phyloP scores from a whole-genome alignment of 176 grass and related monocot genomes.

The Puccinellia tenuiflora region DNA sequence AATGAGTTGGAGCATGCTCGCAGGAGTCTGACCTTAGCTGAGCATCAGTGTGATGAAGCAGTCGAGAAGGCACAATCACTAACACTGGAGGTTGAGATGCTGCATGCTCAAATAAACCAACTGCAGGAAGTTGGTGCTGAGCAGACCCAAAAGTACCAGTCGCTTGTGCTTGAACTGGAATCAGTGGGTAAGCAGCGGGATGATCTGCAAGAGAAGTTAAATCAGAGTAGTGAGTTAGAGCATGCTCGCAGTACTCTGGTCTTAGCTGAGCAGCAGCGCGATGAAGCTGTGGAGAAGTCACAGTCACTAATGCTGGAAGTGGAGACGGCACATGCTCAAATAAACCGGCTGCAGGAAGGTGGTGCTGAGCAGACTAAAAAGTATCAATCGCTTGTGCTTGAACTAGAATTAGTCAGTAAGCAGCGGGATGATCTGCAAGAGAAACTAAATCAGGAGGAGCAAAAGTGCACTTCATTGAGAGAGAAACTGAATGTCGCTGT shows the following conservation, averaged over 20 bases:
- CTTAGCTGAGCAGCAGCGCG: conserved; percentile 48
- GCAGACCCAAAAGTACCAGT: conserved; percentile 46
- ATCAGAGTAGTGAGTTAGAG: conserved; percentile 30
- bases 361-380: conserved; percentile 44
- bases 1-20: conserved; percentile 48
- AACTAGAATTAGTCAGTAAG: conserved; percentile 50
- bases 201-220: conserved; percentile 62
- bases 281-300: conserved; percentile 46
- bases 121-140: conserved; percentile 48
- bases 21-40: conserved; percentile 36
- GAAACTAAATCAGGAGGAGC: conserved; percentile 68
- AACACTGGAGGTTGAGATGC: conserved; percentile 48
- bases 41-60: conserved; percentile 51
- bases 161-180: conserved; percentile 58
- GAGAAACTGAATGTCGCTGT: conserved; percentile 96
- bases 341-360: conserved; percentile 50
- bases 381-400: conserved; percentile 43
- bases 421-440: conserved; percentile 64
- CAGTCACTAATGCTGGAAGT: conserved; percentile 51
- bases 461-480: conserved; percentile 59
- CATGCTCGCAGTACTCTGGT: conserved; percentile 11
- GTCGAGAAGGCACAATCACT: conserved; percentile 42
- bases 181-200: conserved; percentile 45
- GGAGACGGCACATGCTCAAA: conserved; percentile 45
- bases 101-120: conserved; percentile 45